Base-by-base conservation (phyloP, 1,284 basidiomycete genomes). In the Taiwanofungus camphoratus region DNA sequence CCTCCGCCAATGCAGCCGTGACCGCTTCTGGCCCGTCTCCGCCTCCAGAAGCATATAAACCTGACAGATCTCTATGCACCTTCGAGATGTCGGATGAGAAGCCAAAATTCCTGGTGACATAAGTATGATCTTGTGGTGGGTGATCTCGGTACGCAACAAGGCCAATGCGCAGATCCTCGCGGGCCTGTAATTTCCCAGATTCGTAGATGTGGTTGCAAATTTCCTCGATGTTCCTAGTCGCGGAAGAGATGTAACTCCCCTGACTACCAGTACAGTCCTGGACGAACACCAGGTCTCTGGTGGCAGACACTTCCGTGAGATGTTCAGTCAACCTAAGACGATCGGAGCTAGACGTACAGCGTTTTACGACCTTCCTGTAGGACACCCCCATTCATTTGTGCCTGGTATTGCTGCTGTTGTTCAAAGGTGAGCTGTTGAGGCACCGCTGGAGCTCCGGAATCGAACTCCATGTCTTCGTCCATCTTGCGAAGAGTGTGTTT, bases 21-120 rank as follows among this genome's bases (percentile, higher is more conserved):
- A 97, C 90, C 3, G 94, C 96, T 62, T 99, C 96, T 0, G 96
- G 96, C 0, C 96, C 95, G 71, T 99, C 95, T 9, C 95, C 95
- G 21, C 96, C 93, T 12, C 95, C 95, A 4, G 87, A 89, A 12
- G 96, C 96, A 67, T 95, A 92, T 48, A 94, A 68, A 18, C 75
- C 72, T 35, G 87, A 86, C 45, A 99, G 75, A 61, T 94, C 79
- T 57, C 77, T 81, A 57, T 97, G 90, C 22, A 98, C 87, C 56
- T 87, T 77, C 52, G 78, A 74, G 55, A 97, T 93, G 60, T 94
- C 85, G 5, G 89, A 92, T 15, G 92, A 90, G 68, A 99, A 98
- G 2, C 89, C 90, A 72, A 95, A 91, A 63, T 87, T 94, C 71
- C 89, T 92, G 59, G 86, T 86, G 47, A 98, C 74, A 61, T 94